A percentile compares a stretch with the other conserved stretches of the same genome.
Conservation (phyloP, 73 alveolate genomes). For the Paramecium sonneborni region DNA sequence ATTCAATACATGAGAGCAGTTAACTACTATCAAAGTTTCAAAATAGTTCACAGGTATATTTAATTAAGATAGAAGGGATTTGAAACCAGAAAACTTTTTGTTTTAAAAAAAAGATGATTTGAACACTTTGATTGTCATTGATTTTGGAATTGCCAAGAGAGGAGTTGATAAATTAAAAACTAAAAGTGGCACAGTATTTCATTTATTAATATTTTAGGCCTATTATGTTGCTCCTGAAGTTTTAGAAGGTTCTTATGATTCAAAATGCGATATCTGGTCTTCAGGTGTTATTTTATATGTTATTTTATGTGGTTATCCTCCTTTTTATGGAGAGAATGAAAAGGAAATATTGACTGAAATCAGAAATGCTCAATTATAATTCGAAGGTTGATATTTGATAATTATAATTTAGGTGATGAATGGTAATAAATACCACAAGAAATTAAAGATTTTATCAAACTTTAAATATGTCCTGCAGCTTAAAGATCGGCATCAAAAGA, state of each 20-base stretch:
- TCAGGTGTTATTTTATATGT: constrained; percentile 47
- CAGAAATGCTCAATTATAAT: not conserved
- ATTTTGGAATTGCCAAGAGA: constrained; percentile 54
- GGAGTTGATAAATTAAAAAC: constrained; percentile 15
- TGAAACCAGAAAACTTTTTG: constrained; percentile 43
- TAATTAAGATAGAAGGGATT: not conserved
- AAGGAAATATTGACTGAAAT: constrained; percentile 41
- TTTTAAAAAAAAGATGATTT: constrained; percentile 37
- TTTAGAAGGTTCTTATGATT: constrained; percentile 32
- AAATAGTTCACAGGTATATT: not conserved
- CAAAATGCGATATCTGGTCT: constrained; percentile 51
- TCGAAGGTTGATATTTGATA: constrained; percentile 8
- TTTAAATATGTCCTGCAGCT: not conserved
- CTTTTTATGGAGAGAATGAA: constrained; percentile 56
- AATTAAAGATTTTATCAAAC: constrained; percentile 33
- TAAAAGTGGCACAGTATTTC: constrained; percentile 49
- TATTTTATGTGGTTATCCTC: constrained; percentile 57
- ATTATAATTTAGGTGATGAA: constrained; percentile 38
- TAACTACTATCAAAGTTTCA: constrained; percentile 26
- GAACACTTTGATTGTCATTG: constrained; percentile 32
- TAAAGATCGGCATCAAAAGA: not conserved
- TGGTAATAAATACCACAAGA: constrained; percentile 40
- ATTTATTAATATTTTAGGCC: not conserved
- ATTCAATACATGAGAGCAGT: constrained; percentile 51
- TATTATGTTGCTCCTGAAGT: constrained; percentile 58